Evolutionary conservation across 768 basidiomycete species (phyloP).

Genomic region (Suillus decipiens): DNA sequence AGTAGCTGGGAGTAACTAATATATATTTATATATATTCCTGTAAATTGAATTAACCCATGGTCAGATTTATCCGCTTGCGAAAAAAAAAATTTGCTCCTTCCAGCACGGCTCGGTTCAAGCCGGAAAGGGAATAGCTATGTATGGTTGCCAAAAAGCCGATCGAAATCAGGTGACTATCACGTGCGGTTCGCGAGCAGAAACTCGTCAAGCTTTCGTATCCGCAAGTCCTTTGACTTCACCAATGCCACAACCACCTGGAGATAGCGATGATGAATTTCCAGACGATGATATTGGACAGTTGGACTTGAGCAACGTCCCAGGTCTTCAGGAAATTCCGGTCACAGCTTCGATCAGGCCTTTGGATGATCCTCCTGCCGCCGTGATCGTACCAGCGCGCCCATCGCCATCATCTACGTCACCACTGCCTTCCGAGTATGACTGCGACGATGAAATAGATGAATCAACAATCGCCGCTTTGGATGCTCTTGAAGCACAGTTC

Average conservation of each 20-base stretch:
- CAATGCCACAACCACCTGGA: slow-evolving; percentile 24
- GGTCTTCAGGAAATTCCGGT: slow-evolving; percentile 26
- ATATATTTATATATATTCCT: neutral
- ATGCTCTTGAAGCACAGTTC: slow-evolving; percentile 5
- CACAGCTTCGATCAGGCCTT: neutral
- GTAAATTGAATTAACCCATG: neutral
- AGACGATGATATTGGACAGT: slow-evolving; percentile 56
- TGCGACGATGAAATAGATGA: slow-evolving; percentile 6
- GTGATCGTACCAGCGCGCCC: neutral
- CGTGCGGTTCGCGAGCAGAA: neutral
- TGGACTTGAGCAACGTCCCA: slow-evolving; percentile 46
- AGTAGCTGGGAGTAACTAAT: neutral
- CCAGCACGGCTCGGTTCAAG: neutral
- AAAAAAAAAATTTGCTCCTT: neutral
- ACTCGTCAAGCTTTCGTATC: neutral
- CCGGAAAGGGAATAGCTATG: neutral
- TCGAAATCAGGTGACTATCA: neutral
- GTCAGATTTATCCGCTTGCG: neutral
- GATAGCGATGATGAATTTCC: slow-evolving; percentile 53
- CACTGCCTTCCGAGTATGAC: neutral
- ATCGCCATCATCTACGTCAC: neutral
- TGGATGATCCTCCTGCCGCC: slow-evolving; percentile 4
- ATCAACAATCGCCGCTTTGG: neutral
- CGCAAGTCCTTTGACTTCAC: neutral
- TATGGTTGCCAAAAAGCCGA: neutral